Evolutionary conservation across 1,284 basidiomycete genomes (phyloP).

Genomic region (Caloboletus firmus): DNA sequence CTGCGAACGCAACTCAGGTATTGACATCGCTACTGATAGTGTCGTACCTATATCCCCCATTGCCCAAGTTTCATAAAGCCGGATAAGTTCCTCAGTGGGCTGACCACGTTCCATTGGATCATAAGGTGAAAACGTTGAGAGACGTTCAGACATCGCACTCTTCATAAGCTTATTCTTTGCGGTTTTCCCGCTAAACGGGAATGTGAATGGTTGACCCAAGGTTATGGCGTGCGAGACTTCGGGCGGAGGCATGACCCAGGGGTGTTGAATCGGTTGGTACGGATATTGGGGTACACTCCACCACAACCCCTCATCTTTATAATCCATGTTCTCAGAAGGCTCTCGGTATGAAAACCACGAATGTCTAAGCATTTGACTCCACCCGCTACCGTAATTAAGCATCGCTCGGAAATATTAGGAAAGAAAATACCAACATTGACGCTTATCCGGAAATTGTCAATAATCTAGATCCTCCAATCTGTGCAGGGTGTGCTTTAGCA

Average conservation of each 20-base stretch:
- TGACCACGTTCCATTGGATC: conserved; percentile 34
- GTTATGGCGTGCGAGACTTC: conserved; percentile 19
- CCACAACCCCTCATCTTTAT: conserved; percentile 23
- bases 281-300: conserved; percentile 19
- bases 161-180: conserved; percentile 36
- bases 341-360: conserved; percentile 14
- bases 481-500: not conserved
- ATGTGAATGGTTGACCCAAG: conserved; percentile 27
- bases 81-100: conserved; percentile 35
- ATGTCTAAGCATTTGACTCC: conserved; percentile 18
- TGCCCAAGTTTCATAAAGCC: conserved; percentile 37
- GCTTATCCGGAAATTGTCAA: not conserved
- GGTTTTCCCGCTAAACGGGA: conserved; percentile 33
- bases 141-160: conserved; percentile 37
- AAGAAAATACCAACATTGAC: conserved; percentile 8
- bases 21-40: not conserved
- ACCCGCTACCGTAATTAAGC: conserved; percentile 8
- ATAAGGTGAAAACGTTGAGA: conserved; percentile 33
- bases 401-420: not conserved
- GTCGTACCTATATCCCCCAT: conserved; percentile 33
- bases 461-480: not conserved
- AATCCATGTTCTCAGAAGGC: conserved; percentile 6
- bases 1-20: conserved; percentile 13
- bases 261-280: conserved; percentile 15
- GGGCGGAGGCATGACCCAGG: conserved; percentile 17